Evolutionary conservation across 108 stramenopile species (phyloP).

Genomic region (Cyclotella kingstonii): DNA sequence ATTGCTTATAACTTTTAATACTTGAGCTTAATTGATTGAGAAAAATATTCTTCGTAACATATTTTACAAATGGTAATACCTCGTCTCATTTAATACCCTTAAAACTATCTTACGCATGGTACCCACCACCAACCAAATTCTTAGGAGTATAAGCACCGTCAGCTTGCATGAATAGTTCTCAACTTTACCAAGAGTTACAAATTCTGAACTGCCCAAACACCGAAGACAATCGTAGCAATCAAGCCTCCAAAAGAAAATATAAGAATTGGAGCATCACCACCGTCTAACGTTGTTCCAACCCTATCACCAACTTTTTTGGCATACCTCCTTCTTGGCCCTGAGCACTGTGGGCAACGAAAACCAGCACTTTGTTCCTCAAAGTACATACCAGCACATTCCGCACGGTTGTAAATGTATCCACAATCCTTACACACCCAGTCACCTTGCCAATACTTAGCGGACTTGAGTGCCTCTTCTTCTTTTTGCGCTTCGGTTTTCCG

Average conservation of each 20-base stretch:
- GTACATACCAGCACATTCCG: conserved; percentile 92
- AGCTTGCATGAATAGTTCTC: no score
- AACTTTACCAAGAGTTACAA: no score
- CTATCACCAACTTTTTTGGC: conserved; percentile 97
- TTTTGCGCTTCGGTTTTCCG: conserved; percentile 67
- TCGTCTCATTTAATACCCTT: not conserved
- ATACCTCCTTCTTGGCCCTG: conserved; percentile 95
- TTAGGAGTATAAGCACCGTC: no score
- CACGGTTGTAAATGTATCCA: conserved; percentile 94
- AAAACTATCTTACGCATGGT: not conserved
- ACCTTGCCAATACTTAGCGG: conserved; percentile 87
- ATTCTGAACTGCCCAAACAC: conserved; percentile 86
- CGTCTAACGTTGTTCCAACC: conserved; percentile 94
- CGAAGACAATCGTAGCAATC: conserved; percentile 84
- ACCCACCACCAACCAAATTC: no score
- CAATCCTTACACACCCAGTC: conserved; percentile 99
- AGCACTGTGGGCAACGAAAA: conserved; percentile 96
- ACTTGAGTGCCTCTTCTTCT: conserved; percentile 60
- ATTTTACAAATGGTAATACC: not conserved
- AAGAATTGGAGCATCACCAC: conserved; percentile 95
- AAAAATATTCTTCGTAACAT: not conserved
- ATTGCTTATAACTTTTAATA: no score
- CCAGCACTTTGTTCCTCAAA: conserved; percentile 93
- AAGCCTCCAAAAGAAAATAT: conserved; percentile 92
- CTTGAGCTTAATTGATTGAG: not conserved